Base-by-base conservation (phyloP, 2,329 filamentous ascomycete species). In the Metarhizium humberi region DNA sequence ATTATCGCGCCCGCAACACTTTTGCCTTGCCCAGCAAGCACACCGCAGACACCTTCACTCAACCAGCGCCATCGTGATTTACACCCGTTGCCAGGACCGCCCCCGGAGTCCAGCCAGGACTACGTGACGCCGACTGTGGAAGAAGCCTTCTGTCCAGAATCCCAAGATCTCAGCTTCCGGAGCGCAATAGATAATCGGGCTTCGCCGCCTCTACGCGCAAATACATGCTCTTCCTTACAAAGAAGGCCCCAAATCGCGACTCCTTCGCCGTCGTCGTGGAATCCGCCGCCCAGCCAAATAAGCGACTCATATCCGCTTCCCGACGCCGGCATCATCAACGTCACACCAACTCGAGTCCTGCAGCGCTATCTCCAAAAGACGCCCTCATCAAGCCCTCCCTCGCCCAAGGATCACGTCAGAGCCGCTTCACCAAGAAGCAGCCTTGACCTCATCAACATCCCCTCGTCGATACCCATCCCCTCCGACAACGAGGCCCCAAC, bases 261-360 rank as follows among this genome's bases (percentile, higher is more conserved):
- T 45, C 55, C 38, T 34, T 64, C 66, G 3, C 68, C 69, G 42
- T 58, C 60, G 32, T 73, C 75, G 51, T 77, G 73, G 72, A 63
- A 64, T 48, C 66, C 72, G 14, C 76, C 75, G 2, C 73, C 77
- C 0, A 82, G 78, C 55, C 70, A 78, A 32, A 72, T 85, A 20
- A 73, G 71, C 10, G 81, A 85, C 61, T 85, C 81, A 0, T 76
- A 81, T 59, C 76, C 63, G 51, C 66, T 73, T 57, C 69, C 69
- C 7, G 64, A 66, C 50, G 55, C 62, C 4, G 59, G 58, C 5
- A 29, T 70, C 20, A 54, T 69, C 11, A 57, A 58, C 8, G 58
- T 60, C 18, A 78, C 81, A 0, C 80, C 81, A 0, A 77, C 75
- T 1, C 71, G 76, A 43, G 66, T 80, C 1, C 61, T 83, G 11